A percentile compares a stretch with the other conserved stretches of the same genome.
Conservation (phyloP, 768 basidiomycete species). For the Boletales sp. region DNA sequence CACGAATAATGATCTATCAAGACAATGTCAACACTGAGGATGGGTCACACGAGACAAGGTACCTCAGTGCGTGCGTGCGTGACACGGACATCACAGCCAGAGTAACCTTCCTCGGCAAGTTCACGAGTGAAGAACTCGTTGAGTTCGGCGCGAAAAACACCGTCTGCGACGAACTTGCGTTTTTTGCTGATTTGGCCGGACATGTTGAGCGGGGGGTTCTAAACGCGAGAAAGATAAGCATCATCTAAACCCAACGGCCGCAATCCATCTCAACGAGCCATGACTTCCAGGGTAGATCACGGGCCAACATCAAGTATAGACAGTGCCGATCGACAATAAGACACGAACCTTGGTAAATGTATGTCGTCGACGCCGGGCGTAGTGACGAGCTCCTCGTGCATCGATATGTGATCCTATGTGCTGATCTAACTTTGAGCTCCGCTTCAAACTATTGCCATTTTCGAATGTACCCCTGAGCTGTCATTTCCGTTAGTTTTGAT, state of each 20-base stretch:
- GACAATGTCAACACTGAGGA: background rate
- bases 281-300: background rate
- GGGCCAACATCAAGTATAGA: background rate
- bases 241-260: conserved; percentile 15
- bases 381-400: conserved; percentile 11
- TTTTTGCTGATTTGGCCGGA: conserved; percentile 92
- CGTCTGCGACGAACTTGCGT: conserved; percentile 97
- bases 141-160: conserved; percentile 98
- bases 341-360: conserved; percentile 24
- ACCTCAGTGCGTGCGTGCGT: conserved; percentile 99
- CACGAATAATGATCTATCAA: conserved; percentile 93
- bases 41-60: conserved; percentile 7
- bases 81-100: conserved; percentile 99
- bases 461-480: conserved; percentile 4
- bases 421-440: conserved; percentile 23
- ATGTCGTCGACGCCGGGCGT: conserved; percentile 17
- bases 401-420: conserved; percentile 7
- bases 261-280: conserved; percentile 20
- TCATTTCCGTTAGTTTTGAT: background rate
- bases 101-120: conserved; percentile 99
- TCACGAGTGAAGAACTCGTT: conserved; percentile 99
- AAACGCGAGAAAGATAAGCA: conserved; percentile 17
- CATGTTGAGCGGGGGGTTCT: conserved; percentile 49
- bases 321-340: background rate
- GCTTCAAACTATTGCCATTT: conserved; percentile 14